Evolutionary conservation across 2,329 filamentous ascomycete species (phyloP), one percentile per base, ranked within the genome.

Genomic region (Diplodia sapinea): DNA sequence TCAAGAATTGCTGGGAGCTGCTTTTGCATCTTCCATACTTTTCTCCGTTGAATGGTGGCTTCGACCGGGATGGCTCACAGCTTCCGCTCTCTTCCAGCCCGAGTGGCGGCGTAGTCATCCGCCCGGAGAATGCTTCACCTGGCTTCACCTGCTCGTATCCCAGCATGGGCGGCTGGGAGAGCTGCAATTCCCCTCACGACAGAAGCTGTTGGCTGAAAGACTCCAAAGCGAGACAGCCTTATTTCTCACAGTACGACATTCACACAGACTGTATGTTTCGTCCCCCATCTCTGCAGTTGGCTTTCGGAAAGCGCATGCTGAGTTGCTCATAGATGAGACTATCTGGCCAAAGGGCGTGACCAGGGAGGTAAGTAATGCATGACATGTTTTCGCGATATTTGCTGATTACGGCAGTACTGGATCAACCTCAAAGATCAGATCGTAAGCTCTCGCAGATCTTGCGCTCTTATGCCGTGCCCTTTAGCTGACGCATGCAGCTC

Each of bases 181-280:
- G 20, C 29, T 76, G 74, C 54, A 73, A 75, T 55, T 57, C 47
- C 15, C 31, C 70, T 5, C 43, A 68, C 11, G 69, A 73, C 57
- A 68, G 74, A 40, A 64, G 54, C 33, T 76, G 74, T 66, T 76
- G 74, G 74, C 70, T 76, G 23, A 72, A 64, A 54, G 69, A 72
- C 55, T 20, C 61, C 11, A 55, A 52, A 7, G 54, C 68, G 8
- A 61, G 29, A 26, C 29, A 56, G 36, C 68, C 66, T 11, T 59
- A 47, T 17, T 62, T 62, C 20, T 57, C 65, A 13, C 43, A 70
- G 50, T 76, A 70, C 40, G 69, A 72, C 65, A 71, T 75, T 57
- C 65, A 70, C 36, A 74, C 72, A 26, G 70, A 74, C 51, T 76
- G 65, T 67, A 67, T 4, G 65, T 47, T 55, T 7, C 11, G n/a